Percentiles rank a stretch among this genome's conserved stretches.
Conservation (phyloP, 371 early-diverging fungal genomes). For the Mucor circinelloides region DNA sequence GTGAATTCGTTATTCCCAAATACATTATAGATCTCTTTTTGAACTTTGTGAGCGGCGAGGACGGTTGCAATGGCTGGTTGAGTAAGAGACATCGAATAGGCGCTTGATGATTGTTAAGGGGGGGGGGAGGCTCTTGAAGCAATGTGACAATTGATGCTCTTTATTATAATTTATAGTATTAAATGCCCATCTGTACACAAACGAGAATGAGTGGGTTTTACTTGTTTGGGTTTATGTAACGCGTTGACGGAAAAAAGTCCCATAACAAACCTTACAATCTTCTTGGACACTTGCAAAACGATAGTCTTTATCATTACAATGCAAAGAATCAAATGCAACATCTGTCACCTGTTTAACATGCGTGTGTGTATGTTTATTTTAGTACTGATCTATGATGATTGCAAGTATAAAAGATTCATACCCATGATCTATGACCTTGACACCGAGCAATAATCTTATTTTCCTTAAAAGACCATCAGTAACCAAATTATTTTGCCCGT, state of each 20-base stretch:
- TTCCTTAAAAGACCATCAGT: conserved; percentile 80
- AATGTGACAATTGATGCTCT: background rate
- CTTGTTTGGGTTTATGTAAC: conserved; percentile 68
- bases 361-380: background rate
- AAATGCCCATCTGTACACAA: background rate
- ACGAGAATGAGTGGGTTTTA: conserved; percentile 24
- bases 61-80: background rate
- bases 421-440: conserved; percentile 93
- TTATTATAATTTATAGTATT: background rate
- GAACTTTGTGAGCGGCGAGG: background rate
- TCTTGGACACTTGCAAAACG: conserved; percentile 77
- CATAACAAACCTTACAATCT: conserved; percentile 81
- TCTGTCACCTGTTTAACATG: conserved; percentile 55
- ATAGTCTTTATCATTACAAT: conserved; percentile 77
- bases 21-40: background rate
- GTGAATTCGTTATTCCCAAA: background rate
- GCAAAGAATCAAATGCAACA: conserved; percentile 89
- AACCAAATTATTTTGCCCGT: conserved; percentile 93
- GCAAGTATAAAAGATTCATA: conserved; percentile 19
- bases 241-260: conserved; percentile 85
- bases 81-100: background rate
- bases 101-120: background rate
- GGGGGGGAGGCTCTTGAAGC: too few species aligned
- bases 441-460: conserved; percentile 78
- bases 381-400: background rate